Percentiles rank a stretch among this genome's conserved stretches.
Conservation (phyloP, 2,329 filamentous ascomycete species). For the Colletotrichum sp. region DNA sequence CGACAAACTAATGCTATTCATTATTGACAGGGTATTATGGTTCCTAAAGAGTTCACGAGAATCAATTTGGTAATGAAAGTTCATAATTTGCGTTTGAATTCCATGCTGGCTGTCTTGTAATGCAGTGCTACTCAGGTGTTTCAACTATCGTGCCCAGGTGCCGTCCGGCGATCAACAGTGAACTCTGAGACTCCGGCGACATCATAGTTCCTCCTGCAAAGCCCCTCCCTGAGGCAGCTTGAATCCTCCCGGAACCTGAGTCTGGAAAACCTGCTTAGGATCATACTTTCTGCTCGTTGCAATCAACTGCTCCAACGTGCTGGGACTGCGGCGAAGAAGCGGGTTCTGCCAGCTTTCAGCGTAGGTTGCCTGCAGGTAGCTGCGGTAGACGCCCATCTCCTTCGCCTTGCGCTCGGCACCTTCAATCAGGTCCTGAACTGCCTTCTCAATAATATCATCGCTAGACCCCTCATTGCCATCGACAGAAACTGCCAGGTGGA, state of each 20-base stretch:
- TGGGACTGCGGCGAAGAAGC: background rate
- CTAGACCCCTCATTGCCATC: background rate
- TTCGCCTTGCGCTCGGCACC: background rate
- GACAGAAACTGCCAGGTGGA: background rate
- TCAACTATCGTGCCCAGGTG: background rate
- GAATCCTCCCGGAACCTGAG: background rate
- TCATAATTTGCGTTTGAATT: background rate
- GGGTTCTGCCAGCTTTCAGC: constrained; percentile 10
- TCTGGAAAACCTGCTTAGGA: background rate
- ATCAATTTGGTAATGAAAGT: fast-evolving
- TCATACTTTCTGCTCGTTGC: constrained; percentile 5
- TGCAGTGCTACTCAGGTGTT: background rate
- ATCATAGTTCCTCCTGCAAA: background rate
- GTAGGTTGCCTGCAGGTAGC: background rate
- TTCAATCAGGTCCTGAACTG: background rate
- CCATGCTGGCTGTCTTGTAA: background rate
- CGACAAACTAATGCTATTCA: fast-evolving
- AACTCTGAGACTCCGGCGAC: fast-evolving
- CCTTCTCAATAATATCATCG: background rate
- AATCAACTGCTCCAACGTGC: background rate
- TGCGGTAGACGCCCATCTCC: background rate
- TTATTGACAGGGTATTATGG: background rate
- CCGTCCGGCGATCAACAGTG: background rate
- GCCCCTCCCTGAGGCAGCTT: background rate
- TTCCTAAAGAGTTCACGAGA: background rate